These are phyloP conservation scores for Nicotiana tomentosiformis DNA, from an alignment of 257 asterid species.

Conservation along the genomic window DNA sequence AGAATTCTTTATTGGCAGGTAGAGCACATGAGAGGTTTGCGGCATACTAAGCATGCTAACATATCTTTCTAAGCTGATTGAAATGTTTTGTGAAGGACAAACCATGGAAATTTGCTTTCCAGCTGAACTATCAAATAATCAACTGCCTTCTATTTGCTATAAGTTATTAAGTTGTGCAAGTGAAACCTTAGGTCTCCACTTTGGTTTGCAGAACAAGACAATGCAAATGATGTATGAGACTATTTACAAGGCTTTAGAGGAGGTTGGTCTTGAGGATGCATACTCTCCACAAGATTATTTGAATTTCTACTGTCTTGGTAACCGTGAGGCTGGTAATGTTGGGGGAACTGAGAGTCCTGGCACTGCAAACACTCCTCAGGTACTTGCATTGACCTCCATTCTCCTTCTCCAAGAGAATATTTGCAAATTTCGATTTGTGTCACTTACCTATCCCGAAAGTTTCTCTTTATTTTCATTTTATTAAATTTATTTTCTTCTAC, in stretches of 20 bases:
- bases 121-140: background rate
- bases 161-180: background rate
- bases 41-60: background rate
- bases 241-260: conserved; percentile 84
- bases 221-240: conserved; percentile 99
- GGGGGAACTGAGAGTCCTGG: conserved; percentile 38
- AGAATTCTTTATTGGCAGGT: conserved; percentile 99
- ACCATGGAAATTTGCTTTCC: background rate
- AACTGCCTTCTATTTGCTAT: background rate
- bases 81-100: background rate
- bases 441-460: background rate
- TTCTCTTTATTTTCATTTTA: background rate
- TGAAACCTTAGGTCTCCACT: background rate
- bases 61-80: background rate
- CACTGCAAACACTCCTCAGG: conserved; percentile 81
- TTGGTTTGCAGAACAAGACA: conserved; percentile 66
- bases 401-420: background rate
- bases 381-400: conserved; percentile 11
- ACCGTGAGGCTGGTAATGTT: conserved; percentile 58
- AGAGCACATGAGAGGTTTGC: background rate
- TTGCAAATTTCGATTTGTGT: background rate
- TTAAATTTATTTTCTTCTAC: background rate
- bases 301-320: conserved; percentile 91
- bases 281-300: conserved; percentile 78
- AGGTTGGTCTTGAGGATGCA: conserved; percentile 87